phyloP scores from a whole-genome alignment of 164 flowering plant genomes.

The Cinnamomum micranthum region DNA sequence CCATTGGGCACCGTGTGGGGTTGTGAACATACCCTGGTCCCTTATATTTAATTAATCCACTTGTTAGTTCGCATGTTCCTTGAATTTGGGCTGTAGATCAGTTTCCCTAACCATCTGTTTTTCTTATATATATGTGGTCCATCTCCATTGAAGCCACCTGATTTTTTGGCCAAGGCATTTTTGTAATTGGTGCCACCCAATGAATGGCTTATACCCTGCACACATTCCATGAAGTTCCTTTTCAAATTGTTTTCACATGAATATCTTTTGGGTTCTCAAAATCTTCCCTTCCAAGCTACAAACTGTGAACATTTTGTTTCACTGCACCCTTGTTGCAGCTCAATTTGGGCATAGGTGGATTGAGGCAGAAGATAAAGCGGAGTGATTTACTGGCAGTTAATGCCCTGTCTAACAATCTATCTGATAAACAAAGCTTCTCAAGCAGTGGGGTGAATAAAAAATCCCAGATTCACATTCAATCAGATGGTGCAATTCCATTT shows the following conservation, averaged over 20 bases:
- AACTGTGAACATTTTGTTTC: not conserved
- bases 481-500: constrained; percentile 5
- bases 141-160: too few relatives aligned
- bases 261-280: not conserved
- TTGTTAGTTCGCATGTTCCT: not conserved
- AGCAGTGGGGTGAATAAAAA: constrained; percentile 49
- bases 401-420: constrained; percentile 44
- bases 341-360: constrained; percentile 39
- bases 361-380: constrained; percentile 23
- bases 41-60: not conserved
- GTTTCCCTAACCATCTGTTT: not conserved
- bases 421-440: constrained; percentile 60
- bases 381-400: constrained; percentile 58
- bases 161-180: not conserved
- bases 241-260: not conserved
- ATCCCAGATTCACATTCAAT: constrained; percentile 28
- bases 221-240: not conserved
- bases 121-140: not conserved
- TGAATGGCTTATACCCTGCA: not conserved
- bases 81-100: not conserved
- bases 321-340: constrained; percentile 47
- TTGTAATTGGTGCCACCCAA: not conserved
- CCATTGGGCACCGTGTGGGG: not conserved
- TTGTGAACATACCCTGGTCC: not conserved
- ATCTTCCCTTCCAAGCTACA: not conserved